Base-by-base conservation (phyloP, 2,329 filamentous ascomycete species). In the Laburnicola sp. region DNA sequence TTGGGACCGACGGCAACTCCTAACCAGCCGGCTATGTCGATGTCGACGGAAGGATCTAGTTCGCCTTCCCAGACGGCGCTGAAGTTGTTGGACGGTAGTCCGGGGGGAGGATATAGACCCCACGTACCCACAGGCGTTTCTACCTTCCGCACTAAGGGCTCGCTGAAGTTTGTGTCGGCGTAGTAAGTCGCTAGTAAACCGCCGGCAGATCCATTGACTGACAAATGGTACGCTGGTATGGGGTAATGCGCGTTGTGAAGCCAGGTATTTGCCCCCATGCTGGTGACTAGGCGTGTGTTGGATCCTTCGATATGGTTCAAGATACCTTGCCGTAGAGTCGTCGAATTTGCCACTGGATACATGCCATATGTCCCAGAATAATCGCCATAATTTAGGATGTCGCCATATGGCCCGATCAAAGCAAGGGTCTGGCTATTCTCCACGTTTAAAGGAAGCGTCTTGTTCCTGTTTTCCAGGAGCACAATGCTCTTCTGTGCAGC, bases 181-280 rank as follows among this genome's bases (percentile, higher is more conserved):
- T 69, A 78, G 49, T 78, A 78, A 0, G 73, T 77, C 9, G 68
- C 75, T 5, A 54, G 47, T 1, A 78, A 62, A 3, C 75, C 75
- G 3, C 74, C 75, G 1, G 48, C n/a, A 1, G 61, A 71, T 2
- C 70, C 70, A 34, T 74, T 69, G 0, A 62, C 60, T 2, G 70
- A 75, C 4, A 78, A 62, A 4, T 76, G 65, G 53, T 78, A 77
- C 1, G 67, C 62, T 1, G 75, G 75, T 22, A 78, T 73, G 4
- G 74, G 74, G 32, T 76, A 74, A 53, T 78, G 76, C 0, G 66
- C 68, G 43, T 77, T 77, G 45, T 76, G 77, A 23, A 74, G 66
- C 76, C 75, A 78, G 1, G 73, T 73, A 53, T 78, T 75, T 4
- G 70, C 58, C 1, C 76, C 75, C 75, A 75, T 77, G 45, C 73